Conservation (phyloP, 192 early-diverging fungal genomes). For the Tieghemiomyces parasiticus region DNA sequence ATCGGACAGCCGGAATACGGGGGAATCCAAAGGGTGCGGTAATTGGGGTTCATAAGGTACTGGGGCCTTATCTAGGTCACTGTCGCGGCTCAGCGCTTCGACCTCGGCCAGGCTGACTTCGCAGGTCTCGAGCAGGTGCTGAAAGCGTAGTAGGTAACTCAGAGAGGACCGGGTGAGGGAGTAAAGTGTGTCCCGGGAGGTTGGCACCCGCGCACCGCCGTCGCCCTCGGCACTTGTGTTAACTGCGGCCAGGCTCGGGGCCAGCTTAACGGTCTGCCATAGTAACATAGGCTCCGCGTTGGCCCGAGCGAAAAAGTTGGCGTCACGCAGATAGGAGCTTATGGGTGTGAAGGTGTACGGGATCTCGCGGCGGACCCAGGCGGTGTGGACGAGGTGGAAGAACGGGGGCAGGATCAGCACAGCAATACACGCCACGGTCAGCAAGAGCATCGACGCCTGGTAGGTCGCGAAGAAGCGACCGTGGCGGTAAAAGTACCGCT, state of each 20-base stretch:
- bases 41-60: not conserved
- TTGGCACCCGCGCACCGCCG: too few relatives aligned
- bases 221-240: too few relatives aligned
- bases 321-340: conserved; percentile 6
- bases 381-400: not conserved
- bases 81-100: not conserved
- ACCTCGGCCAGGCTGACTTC: not conserved
- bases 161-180: not conserved
- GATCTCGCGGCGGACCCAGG: not conserved
- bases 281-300: conserved; percentile 6
- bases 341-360: conserved; percentile 11
- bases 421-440: conserved; percentile 8
- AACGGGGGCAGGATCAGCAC: conserved; percentile 10
- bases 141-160: not conserved
- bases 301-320: conserved; percentile 3
- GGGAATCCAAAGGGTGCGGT: not conserved
- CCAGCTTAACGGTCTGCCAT: conserved; percentile 3
- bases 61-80: not conserved
- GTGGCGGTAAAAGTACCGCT: conserved; percentile 10
- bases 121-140: conserved; percentile 1
- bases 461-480: conserved; percentile 7
- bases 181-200: not conserved
- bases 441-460: conserved; percentile 1
- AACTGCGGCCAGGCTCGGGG: not conserved
- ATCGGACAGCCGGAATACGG: not conserved